phyloP scores from a whole-genome alignment of 129 eudicot species.

The Chrysanthemum seticuspe region DNA sequence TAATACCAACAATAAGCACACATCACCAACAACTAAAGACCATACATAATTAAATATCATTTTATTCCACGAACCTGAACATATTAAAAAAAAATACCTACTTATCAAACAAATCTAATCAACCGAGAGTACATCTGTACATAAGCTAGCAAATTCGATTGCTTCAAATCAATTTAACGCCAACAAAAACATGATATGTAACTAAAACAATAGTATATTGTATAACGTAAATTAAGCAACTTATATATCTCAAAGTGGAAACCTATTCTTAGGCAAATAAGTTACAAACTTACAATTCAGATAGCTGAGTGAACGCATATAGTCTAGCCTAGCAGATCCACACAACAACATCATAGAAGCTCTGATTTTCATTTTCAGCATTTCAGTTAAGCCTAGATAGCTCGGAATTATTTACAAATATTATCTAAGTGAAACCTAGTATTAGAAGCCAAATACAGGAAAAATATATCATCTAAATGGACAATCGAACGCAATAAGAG shows the following conservation, averaged over 20 bases:
- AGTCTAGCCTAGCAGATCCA: constrained; percentile 15
- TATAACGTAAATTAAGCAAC: constrained; percentile 4
- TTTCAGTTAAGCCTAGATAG: too few species aligned
- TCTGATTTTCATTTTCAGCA: too few species aligned
- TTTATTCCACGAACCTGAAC: constrained; percentile 33
- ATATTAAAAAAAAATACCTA: constrained; percentile 18
- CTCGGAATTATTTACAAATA: background rate
- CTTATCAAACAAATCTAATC: constrained; percentile 22
- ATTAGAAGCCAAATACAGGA: background rate
- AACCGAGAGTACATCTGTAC: background rate
- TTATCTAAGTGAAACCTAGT: background rate
- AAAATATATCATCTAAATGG: background rate
- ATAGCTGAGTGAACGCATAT: background rate
- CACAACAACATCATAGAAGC: background rate
- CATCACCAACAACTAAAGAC: background rate
- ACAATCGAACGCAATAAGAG: constrained; percentile 11
- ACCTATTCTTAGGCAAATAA: constrained; percentile 1
- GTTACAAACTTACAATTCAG: background rate
- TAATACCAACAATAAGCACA: constrained; percentile 4
- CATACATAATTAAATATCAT: background rate
- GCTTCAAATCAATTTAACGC: constrained; percentile 22
- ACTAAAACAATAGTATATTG: background rate
- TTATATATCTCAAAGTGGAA: background rate
- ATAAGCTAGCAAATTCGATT: constrained; percentile 17
- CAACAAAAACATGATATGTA: constrained; percentile 1